Evolutionary conservation across 1,284 basidiomycete species (phyloP).

Genomic region (Sporisorium exsertum): DNA sequence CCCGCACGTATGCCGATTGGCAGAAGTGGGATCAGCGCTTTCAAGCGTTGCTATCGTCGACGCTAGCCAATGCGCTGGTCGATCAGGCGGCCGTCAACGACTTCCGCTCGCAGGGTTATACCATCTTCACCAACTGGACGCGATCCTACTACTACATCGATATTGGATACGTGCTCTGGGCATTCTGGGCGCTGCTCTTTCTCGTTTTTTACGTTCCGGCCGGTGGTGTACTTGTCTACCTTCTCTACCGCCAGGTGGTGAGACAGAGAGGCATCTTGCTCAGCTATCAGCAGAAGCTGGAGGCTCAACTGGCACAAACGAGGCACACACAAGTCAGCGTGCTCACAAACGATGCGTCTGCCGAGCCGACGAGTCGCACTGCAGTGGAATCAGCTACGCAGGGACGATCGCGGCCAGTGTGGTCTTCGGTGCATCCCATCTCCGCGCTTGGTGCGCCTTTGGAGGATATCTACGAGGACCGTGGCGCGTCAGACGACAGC

Average conservation of each 20-base stretch:
- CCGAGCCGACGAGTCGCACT: background rate
- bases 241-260: conserved; percentile 45
- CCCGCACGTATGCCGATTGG: conserved; percentile 25
- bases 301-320: conserved; percentile 28
- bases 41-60: conserved; percentile 9
- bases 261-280: conserved; percentile 34
- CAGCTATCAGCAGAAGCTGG: conserved; percentile 38
- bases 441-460: conserved; percentile 21
- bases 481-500: conserved; percentile 16
- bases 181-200: conserved; percentile 53
- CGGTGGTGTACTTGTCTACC: conserved; percentile 49
- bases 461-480: conserved; percentile 35
- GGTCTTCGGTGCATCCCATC: background rate
- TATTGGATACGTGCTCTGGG: conserved; percentile 52
- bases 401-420: background rate
- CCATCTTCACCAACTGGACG: conserved; percentile 36
- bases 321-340: conserved; percentile 21
- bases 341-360: conserved; percentile 9
- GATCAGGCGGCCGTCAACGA: conserved; percentile 8
- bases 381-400: background rate
- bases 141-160: conserved; percentile 41
- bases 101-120: conserved; percentile 22
- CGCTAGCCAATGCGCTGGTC: conserved; percentile 5
- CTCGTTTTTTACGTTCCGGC: conserved; percentile 59
- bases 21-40: conserved; percentile 16